A percentile compares a stretch with the other conserved stretches of the same genome.
Conservation (phyloP, 371 early-diverging fungal genomes). For the Haplosporangium sp. region DNA sequence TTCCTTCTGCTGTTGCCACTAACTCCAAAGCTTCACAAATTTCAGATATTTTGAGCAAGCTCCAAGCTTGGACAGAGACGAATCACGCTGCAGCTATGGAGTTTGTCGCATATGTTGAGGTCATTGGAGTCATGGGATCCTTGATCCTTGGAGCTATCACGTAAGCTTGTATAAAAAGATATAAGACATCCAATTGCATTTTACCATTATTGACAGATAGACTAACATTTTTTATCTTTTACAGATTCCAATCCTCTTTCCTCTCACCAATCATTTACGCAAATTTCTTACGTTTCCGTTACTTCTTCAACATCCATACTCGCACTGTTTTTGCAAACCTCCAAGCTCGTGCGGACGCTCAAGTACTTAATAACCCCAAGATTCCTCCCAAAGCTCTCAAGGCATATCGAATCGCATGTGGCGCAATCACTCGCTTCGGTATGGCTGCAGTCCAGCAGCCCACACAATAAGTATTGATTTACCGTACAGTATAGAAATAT, state of each 20-base stretch:
- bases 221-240: not conserved
- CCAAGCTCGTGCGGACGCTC: constrained; percentile 63
- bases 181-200: no score
- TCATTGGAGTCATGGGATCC: constrained; percentile 80
- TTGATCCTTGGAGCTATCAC: constrained; percentile 75
- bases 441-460: constrained; percentile 66
- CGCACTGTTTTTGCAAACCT: constrained; percentile 72
- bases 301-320: constrained; percentile 77
- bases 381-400: constrained; percentile 70
- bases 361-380: constrained; percentile 64
- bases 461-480: constrained; percentile 34
- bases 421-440: constrained; percentile 67
- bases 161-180: constrained; percentile 48
- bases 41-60: constrained; percentile 64
- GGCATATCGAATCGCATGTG: constrained; percentile 66
- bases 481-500: not conserved
- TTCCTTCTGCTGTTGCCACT: constrained; percentile 68
- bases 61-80: constrained; percentile 74
- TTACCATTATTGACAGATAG: no score
- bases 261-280: constrained; percentile 82
- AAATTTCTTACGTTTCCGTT: constrained; percentile 91
- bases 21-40: constrained; percentile 41
- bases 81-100: constrained; percentile 81
- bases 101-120: constrained; percentile 83
- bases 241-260: constrained; percentile 75